Evolutionary conservation across 495 filamentous ascomycete genomes (phyloP), one percentile per base, ranked within the genome.

Genomic region (Immersiella caudata): DNA sequence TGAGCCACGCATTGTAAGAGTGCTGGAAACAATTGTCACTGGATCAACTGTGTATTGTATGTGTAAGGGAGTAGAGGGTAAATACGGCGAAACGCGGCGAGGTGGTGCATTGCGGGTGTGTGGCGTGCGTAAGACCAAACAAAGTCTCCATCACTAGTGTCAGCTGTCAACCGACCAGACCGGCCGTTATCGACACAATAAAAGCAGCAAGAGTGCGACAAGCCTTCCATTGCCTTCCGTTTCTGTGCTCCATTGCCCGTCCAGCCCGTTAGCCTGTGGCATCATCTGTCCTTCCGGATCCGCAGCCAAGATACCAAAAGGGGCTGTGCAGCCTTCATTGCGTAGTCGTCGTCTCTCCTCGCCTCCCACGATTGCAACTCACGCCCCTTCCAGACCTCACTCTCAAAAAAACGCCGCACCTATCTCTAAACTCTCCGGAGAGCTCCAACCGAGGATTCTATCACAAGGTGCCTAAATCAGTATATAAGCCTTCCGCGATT

Each of bases 281-380:
- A 25, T 14, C 60, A 26, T 46, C 22, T 22, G 6, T 51, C 46
- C 16, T 46, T 46, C 40, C 40, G 40, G 40, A 46, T 46, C 7
- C 61, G 24, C 21, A 54, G 40, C 61, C 33, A 62, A 35, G 22
- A n/a, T 22, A 11, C 27, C 20, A 49, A 62, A 62, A 40, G 63
- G 33, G 63, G 63, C 63, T 65, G 63, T 65, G 63, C 54, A 33
- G n/a, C 25, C 7, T 18, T 46, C 5, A 18, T 46, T 55, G 51
- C 51, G 51, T 59, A 18, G 60, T 49, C 40, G 29, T 49, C 40
- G 29, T 49, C 24, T 11, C 11, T 61, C 4, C 29, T 12, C 35
- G 14, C 24, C 24, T 33, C 21, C 11, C 36, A 20, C 59, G 27
- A 14, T 60, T 22, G 27, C 18, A 27, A 14, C 60, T 61, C 59